A percentile compares a stretch with the other conserved stretches of the same genome.
phyloP scores from a whole-genome alignment of 1,284 basidiomycete species.

The Spongiforma sp. region DNA sequence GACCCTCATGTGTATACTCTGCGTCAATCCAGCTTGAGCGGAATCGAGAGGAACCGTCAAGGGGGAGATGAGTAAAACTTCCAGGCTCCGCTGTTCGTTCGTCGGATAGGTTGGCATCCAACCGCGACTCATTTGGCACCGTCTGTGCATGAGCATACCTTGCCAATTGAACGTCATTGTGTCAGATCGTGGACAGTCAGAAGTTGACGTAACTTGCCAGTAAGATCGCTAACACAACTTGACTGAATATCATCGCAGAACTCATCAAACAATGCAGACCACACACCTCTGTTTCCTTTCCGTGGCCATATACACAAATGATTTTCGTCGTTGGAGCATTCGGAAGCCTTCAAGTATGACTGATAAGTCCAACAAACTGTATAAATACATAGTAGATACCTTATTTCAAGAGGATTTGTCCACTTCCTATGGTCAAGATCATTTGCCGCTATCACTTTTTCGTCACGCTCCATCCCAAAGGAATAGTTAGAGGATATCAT shows the following conservation, averaged over 20 bases:
- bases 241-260: constrained; percentile 5
- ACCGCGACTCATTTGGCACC: constrained; percentile 64
- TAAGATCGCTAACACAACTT: constrained; percentile 66
- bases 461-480: constrained; percentile 89
- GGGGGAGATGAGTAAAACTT: constrained; percentile 48
- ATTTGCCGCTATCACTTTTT: constrained; percentile 66
- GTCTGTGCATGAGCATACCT: constrained; percentile 78
- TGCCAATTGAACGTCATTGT: constrained; percentile 27
- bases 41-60: constrained; percentile 59
- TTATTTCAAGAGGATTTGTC: constrained; percentile 94
- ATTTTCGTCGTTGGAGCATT: constrained; percentile 93
- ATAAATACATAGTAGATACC: constrained; percentile 43
- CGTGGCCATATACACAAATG: constrained; percentile 94
- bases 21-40: constrained; percentile 85
- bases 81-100: constrained; percentile 48
- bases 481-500: constrained; percentile 94
- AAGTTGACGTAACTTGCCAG: constrained; percentile 50
- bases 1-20: constrained; percentile 72
- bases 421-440: constrained; percentile 81
- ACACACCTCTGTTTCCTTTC: constrained; percentile 92
- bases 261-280: neutral
- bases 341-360: constrained; percentile 64
- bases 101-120: constrained; percentile 49
- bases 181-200: neutral
- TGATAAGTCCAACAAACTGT: neutral